These are phyloP conservation scores for Terfezia claveryi DNA, from an alignment of 495 filamentous ascomycete genomes.

Conservation along the genomic window DNA sequence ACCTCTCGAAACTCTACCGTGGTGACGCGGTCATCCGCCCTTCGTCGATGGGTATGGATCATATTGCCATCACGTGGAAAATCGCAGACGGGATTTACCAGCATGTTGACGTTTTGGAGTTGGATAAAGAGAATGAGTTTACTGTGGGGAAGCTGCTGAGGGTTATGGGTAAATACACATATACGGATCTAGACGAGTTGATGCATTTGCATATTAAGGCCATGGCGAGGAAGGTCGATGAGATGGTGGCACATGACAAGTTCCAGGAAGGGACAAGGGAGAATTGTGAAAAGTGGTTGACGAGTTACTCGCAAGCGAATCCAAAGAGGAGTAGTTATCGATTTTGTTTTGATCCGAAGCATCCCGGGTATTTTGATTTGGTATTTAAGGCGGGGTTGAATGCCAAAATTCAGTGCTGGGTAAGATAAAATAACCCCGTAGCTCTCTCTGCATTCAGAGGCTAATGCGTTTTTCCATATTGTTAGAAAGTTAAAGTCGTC, in stretches of 20 bases:
- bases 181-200: constrained; percentile 88
- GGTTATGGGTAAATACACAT: constrained; percentile 67
- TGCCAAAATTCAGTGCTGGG: constrained; percentile 52
- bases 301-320: constrained; percentile 86
- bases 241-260: constrained; percentile 81
- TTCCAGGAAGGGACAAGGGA: constrained; percentile 58
- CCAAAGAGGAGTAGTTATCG: constrained; percentile 80
- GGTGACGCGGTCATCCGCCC: constrained; percentile 91
- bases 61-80: constrained; percentile 94
- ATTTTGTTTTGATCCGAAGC: constrained; percentile 80
- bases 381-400: constrained; percentile 79
- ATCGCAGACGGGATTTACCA: constrained; percentile 87
- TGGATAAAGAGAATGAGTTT: constrained; percentile 92
- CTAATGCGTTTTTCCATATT: background rate
- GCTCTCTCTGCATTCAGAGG: background rate
- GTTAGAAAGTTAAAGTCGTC: constrained; percentile 52
- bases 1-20: constrained; percentile 54
- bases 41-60: constrained; percentile 79
- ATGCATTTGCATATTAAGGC: constrained; percentile 93
- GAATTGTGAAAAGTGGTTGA: constrained; percentile 84
- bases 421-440: background rate
- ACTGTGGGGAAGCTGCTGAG: constrained; percentile 66
- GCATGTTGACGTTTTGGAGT: constrained; percentile 88
- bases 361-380: constrained; percentile 82
- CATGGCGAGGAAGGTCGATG: constrained; percentile 93